phyloP scores from a whole-genome alignment of 495 filamentous ascomycete species.

The Margaritispora aquatica region DNA sequence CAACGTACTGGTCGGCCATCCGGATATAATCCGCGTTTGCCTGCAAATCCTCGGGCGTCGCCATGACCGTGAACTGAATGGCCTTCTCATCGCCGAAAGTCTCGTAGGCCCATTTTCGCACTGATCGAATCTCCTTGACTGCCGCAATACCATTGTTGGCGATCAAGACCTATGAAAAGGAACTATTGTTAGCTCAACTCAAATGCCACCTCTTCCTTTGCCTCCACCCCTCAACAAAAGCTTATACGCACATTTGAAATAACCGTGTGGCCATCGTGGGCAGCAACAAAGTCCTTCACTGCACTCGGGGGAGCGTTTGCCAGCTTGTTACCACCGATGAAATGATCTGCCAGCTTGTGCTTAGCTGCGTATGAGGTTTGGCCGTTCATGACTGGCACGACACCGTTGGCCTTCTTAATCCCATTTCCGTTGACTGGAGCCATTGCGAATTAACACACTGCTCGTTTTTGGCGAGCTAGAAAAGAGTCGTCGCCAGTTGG shows the following conservation, averaged over 20 bases:
- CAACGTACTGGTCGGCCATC: slow-evolving; percentile 99
- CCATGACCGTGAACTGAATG: slow-evolving; percentile 99
- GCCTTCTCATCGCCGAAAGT: slow-evolving; percentile 96
- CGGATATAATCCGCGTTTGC: slow-evolving; percentile 99
- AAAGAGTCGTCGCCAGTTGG: slow-evolving; percentile 17
- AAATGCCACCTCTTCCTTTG: not conserved
- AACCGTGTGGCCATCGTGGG: slow-evolving; percentile 89
- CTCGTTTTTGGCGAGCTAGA: slow-evolving; percentile 22
- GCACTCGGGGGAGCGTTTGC: slow-evolving; percentile 67
- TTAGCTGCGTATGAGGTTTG: slow-evolving; percentile 61
- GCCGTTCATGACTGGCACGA: slow-evolving; percentile 42
- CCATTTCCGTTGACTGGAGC: slow-evolving; percentile 41
- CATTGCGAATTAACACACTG: slow-evolving; percentile 10
- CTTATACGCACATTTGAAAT: slow-evolving; percentile 86
- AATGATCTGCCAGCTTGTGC: slow-evolving; percentile 79
- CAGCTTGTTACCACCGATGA: slow-evolving; percentile 89
- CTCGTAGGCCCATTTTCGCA: slow-evolving; percentile 99
- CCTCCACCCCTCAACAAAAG: not conserved
- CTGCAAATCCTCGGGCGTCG: slow-evolving; percentile 95
- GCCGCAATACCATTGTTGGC: slow-evolving; percentile 99
- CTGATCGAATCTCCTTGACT: slow-evolving; percentile 97
- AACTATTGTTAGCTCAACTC: not conserved
- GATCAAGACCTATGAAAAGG: slow-evolving; percentile 74
- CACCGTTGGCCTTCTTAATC: slow-evolving; percentile 23
- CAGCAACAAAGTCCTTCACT: slow-evolving; percentile 92